These are phyloP conservation scores for Aureobasidium namibiae DNA, from an alignment of 2,329 filamentous ascomycete genomes.

Conservation along the genomic window DNA sequence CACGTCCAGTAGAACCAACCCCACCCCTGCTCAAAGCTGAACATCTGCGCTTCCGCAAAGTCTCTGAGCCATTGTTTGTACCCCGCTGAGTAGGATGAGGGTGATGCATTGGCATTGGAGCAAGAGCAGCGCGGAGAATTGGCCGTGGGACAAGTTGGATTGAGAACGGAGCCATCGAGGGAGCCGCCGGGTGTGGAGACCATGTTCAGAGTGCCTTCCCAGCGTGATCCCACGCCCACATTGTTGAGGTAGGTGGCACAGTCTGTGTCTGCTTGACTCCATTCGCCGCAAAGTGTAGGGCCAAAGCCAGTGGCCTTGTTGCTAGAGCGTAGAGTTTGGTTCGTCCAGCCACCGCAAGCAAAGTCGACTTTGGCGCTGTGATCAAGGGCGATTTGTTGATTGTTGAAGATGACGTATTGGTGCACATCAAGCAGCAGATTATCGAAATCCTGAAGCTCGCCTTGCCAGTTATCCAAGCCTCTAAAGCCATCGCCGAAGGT, in stretches of 20 bases:
- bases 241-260: constrained; percentile 83
- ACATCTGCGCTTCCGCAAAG: constrained; percentile 95
- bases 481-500: constrained; percentile 95
- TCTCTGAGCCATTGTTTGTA: constrained; percentile 83
- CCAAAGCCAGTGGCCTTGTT: constrained; percentile 74
- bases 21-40: constrained; percentile 83
- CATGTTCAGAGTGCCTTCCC: constrained; percentile 77
- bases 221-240: constrained; percentile 78
- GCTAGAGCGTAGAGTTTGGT: constrained; percentile 66
- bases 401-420: constrained; percentile 98
- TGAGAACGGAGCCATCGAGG: constrained; percentile 51
- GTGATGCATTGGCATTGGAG: constrained; percentile 64
- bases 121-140: constrained; percentile 62
- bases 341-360: constrained; percentile 78
- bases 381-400: constrained; percentile 69
- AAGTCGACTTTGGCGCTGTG: constrained; percentile 80
- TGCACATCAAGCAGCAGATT: constrained; percentile 89
- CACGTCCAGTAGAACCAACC: constrained; percentile 99
- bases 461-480: constrained; percentile 85
- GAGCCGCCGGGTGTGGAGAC: constrained; percentile 41
- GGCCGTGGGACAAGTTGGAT: constrained; percentile 63
- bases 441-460: constrained; percentile 61
- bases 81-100: constrained; percentile 54
- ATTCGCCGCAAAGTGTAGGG: constrained; percentile 90
- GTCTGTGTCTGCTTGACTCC: constrained; percentile 95